These are phyloP conservation scores for Lentinula sp. DNA, from an alignment of 768 basidiomycete species.

Conservation along the genomic window DNA sequence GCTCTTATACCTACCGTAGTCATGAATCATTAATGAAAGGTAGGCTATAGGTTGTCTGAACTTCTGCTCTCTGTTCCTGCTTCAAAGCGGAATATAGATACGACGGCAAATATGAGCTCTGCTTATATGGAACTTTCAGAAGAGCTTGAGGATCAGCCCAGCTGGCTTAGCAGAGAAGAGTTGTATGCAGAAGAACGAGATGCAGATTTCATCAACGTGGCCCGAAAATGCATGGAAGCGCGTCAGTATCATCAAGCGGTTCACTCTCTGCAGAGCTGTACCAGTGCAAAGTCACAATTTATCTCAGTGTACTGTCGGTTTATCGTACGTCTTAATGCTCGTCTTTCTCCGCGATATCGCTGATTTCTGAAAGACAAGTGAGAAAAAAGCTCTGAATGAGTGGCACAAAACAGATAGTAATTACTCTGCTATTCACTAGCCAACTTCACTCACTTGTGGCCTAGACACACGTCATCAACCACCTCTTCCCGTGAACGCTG, in stretches of 20 bases:
- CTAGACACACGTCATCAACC: slow-evolving; percentile 43
- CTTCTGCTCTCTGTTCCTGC: slow-evolving; percentile 1
- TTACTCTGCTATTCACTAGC: background rate
- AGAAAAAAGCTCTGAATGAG: slow-evolving; percentile 5
- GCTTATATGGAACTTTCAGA: background rate
- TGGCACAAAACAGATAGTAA: slow-evolving; percentile 6
- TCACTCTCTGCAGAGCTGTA: background rate
- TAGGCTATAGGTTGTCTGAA: slow-evolving; percentile 2
- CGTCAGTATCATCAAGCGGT: slow-evolving; percentile 1
- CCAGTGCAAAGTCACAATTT: slow-evolving; percentile 2
- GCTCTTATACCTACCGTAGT: background rate
- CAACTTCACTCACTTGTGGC: background rate
- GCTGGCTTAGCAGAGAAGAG: background rate
- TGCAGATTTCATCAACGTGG: slow-evolving; percentile 1
- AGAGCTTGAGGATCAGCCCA: background rate
- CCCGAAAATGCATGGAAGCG: slow-evolving; percentile 1
- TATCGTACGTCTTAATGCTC: background rate
- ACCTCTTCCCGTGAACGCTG: slow-evolving; percentile 41
- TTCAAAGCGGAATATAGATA: background rate
- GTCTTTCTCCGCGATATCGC: background rate
- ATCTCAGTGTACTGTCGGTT: slow-evolving; percentile 1
- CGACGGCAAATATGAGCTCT: background rate
- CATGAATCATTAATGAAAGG: background rate
- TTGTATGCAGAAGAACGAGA: background rate
- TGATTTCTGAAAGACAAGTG: slow-evolving; percentile 3